A percentile compares a stretch with the other conserved stretches of the same genome.
phyloP scores from a whole-genome alignment of 495 filamentous ascomycete species.

The Oleoguttula mirabilis region DNA sequence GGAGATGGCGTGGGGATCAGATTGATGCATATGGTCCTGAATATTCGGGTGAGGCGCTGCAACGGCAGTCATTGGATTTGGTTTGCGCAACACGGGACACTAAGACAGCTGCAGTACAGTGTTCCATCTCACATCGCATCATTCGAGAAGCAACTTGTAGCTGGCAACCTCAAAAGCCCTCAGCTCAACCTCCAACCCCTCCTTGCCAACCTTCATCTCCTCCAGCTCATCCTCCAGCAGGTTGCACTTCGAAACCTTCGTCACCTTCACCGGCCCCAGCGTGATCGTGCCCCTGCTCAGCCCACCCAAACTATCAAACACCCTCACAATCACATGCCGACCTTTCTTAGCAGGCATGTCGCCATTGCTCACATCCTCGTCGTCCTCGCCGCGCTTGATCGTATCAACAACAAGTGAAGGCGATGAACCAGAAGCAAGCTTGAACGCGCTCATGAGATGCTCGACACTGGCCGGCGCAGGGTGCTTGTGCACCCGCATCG shows the following conservation, averaged over 20 bases:
- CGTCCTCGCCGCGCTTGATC: constrained; percentile 89
- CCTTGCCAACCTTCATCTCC: constrained; percentile 38
- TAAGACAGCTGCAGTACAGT: no score
- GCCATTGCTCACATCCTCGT: constrained; percentile 61
- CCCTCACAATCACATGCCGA: constrained; percentile 63
- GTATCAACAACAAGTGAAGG: constrained; percentile 62
- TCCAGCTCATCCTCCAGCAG: constrained; percentile 59
- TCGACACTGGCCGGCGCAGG: constrained; percentile 2
- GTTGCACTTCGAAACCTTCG: constrained; percentile 71
- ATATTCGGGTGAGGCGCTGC: no score
- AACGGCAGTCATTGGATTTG: no score
- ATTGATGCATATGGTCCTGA: no score
- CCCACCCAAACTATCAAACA: constrained; percentile 90
- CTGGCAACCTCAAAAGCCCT: constrained; percentile 86
- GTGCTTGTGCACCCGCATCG: constrained; percentile 34
- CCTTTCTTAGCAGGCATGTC: constrained; percentile 59
- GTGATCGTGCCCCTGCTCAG: constrained; percentile 53
- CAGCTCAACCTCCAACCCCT: constrained; percentile 50
- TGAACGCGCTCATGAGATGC: constrained; percentile 26
- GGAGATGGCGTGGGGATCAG: no score
- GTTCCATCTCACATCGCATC: no score
- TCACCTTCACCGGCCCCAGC: constrained; percentile 52
- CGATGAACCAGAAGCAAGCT: constrained; percentile 2
- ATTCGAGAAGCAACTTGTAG: constrained; percentile 56
- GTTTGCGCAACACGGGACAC: no score